Evolutionary conservation across 352 stramenopile species (phyloP).

Genomic region (Phytophthora uliginosa): DNA sequence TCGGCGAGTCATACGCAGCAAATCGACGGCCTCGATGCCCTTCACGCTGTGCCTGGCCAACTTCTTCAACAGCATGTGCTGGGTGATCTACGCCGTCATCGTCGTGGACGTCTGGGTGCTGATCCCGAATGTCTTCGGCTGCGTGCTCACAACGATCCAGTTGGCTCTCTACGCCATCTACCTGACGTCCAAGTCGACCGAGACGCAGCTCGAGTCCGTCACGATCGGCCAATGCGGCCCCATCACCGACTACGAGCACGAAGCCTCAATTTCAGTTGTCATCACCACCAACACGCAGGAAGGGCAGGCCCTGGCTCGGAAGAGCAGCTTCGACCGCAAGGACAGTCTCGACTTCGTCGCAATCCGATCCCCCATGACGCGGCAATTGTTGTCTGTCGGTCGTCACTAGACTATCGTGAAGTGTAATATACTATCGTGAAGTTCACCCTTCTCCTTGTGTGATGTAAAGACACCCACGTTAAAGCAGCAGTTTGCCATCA

Average conservation of each 20-base stretch:
- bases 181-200: constrained; percentile 19
- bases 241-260: constrained; percentile 14
- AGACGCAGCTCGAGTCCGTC: constrained; percentile 19
- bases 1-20: constrained; percentile 31
- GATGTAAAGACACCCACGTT: neutral
- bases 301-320: constrained; percentile 9
- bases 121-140: constrained; percentile 48
- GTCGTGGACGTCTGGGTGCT: constrained; percentile 55
- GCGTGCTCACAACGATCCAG: constrained; percentile 32
- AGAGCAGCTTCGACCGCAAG: constrained; percentile 26
- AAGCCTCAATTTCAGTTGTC: constrained; percentile 31
- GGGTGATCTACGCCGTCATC: constrained; percentile 54
- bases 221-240: constrained; percentile 13
- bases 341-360: constrained; percentile 29
- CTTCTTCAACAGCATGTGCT: constrained; percentile 56
- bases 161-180: constrained; percentile 41
- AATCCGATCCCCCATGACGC: constrained; percentile 17
- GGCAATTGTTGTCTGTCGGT: constrained; percentile 1
- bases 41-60: constrained; percentile 42
- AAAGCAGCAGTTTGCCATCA: too few species aligned
- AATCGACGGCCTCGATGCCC: constrained; percentile 45
- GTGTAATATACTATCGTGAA: neutral
- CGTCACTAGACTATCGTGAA: neutral
- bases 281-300: constrained; percentile 8
- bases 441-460: too few species aligned